Percentiles rank a stretch among this genome's conserved stretches.
These are phyloP conservation scores for Jacaranda mimosifolia DNA, from an alignment of 257 asterid genomes.

Conservation along the genomic window DNA sequence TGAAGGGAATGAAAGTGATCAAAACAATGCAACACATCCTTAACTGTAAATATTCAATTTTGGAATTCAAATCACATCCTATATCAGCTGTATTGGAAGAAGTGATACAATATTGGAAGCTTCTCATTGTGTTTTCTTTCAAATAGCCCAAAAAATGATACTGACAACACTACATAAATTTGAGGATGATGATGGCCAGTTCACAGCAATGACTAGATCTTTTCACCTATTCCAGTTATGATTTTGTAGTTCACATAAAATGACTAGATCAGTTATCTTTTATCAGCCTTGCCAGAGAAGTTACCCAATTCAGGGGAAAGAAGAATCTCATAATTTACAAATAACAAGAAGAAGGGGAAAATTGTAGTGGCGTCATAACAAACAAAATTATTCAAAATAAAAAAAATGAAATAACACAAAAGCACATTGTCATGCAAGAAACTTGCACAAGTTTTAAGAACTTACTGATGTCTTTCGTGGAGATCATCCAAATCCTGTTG, in stretches of 20 bases:
- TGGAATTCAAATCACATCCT: background rate
- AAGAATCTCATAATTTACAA: background rate
- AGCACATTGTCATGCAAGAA: constrained; percentile 11
- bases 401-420: constrained; percentile 24
- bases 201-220: background rate
- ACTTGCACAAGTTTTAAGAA: constrained; percentile 20
- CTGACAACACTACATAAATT: constrained; percentile 10
- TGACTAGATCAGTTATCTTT: background rate
- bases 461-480: constrained; percentile 53
- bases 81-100: background rate
- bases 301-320: constrained; percentile 10
- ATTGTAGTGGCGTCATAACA: constrained; percentile 7
- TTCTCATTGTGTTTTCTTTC: background rate
- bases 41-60: background rate
- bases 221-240: background rate
- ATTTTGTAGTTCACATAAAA: too few relatives aligned
- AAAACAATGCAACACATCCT: background rate
- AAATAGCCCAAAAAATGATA: constrained; percentile 2
- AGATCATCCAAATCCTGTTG: constrained; percentile 56
- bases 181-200: constrained; percentile 6
- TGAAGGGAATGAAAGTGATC: background rate
- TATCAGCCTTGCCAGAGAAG: constrained; percentile 12
- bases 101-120: background rate
- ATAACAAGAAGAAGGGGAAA: background rate
- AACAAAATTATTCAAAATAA: constrained; percentile 14